These are phyloP conservation scores for Globisporangium canariense DNA, from an alignment of 352 stramenopile genomes.

Conservation along the genomic window DNA sequence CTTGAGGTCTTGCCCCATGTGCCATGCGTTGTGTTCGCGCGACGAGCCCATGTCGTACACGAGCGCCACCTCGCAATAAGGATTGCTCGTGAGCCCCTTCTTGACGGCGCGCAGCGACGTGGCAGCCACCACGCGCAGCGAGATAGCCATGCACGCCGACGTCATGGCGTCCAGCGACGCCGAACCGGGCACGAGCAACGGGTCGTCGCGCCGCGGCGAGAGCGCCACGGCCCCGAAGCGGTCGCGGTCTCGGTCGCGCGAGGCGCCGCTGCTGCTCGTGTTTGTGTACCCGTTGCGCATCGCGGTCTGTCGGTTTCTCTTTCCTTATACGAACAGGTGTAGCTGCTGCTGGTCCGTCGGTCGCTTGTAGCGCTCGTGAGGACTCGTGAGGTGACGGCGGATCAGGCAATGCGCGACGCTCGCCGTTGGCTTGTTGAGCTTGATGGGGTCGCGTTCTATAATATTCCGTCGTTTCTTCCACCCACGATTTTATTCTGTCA, in stretches of 20 bases:
- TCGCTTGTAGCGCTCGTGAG: neutral
- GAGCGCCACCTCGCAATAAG: slow-evolving; percentile 70
- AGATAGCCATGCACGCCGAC: slow-evolving; percentile 54
- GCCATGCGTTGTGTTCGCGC: slow-evolving; percentile 31
- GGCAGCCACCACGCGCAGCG: slow-evolving; percentile 52
- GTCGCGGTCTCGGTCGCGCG: slow-evolving; percentile 13
- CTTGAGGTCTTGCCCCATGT: slow-evolving; percentile 50
- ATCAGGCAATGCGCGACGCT: neutral
- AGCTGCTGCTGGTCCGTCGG: neutral
- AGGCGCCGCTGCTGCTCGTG: slow-evolving; percentile 13
- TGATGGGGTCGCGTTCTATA: too few species aligned
- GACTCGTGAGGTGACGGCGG: neutral
- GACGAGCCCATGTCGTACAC: slow-evolving; percentile 48
- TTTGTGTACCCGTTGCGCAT: slow-evolving; percentile 19
- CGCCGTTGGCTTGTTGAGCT: too few species aligned
- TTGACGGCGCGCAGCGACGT: slow-evolving; percentile 58
- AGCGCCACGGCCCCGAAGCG: slow-evolving; percentile 48
- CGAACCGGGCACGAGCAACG: slow-evolving; percentile 54
- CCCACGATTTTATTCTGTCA: too few species aligned
- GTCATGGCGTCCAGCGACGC: slow-evolving; percentile 58
- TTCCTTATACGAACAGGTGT: neutral
- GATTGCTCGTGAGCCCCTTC: slow-evolving; percentile 67
- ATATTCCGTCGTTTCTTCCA: too few species aligned
- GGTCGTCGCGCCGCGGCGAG: slow-evolving; percentile 50
- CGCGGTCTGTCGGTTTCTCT: neutral